A percentile compares a stretch with the other conserved stretches of the same genome.
Evolutionary conservation across 306 rosid genomes (phyloP).

Genomic region (Quercus glauca): DNA sequence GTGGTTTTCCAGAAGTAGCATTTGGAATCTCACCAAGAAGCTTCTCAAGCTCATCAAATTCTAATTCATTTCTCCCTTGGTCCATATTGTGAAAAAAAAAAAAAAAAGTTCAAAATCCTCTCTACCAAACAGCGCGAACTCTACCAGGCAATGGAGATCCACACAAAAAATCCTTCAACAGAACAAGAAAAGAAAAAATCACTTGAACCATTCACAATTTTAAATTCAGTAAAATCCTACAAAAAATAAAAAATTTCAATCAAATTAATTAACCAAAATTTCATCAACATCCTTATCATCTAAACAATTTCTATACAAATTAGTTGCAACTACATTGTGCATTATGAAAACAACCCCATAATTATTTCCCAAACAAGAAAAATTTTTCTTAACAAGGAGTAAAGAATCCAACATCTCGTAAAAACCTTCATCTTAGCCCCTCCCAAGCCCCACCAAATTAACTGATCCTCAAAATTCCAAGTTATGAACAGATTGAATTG

Average conservation of each 20-base stretch:
- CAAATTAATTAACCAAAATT: neutral
- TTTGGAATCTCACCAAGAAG: slow-evolving; percentile 53
- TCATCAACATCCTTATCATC: neutral
- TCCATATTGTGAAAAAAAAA: slow-evolving; percentile 19
- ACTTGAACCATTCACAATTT: neutral
- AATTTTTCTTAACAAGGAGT: neutral
- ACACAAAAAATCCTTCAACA: slow-evolving; percentile 7
- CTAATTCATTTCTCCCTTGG: slow-evolving; percentile 22
- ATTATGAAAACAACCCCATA: neutral
- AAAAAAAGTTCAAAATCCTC: slow-evolving; percentile 3
- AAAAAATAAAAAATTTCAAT: neutral
- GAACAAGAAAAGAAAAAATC: neutral
- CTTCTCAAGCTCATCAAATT: slow-evolving; percentile 47
- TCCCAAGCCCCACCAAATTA: neutral
- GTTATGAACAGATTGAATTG: neutral
- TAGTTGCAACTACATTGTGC: neutral
- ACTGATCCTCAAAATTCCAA: neutral
- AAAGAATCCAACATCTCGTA: neutral
- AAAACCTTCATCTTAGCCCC: neutral
- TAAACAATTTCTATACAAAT: neutral
- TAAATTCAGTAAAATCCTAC: neutral
- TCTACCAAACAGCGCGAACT: slow-evolving; percentile 1
- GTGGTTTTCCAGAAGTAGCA: slow-evolving; percentile 37
- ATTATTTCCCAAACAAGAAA: neutral
- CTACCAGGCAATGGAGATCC: slow-evolving; percentile 1